Evolutionary conservation across 2,329 filamentous ascomycete genomes (phyloP), one percentile per base, ranked within the genome.

Genomic region (Fusarium sp.): DNA sequence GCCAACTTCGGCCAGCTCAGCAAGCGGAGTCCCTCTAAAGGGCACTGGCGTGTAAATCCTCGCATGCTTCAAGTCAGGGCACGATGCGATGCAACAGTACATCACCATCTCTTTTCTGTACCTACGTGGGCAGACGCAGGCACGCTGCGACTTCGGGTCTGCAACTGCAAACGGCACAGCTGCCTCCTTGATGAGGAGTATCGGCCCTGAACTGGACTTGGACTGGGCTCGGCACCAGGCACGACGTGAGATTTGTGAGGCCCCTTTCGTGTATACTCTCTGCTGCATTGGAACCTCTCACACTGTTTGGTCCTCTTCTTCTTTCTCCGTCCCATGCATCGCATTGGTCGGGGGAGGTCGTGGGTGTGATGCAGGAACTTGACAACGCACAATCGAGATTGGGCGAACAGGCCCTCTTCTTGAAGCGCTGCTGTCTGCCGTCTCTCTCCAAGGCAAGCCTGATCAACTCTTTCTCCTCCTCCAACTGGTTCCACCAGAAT

Each of bases 371-470:
- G 74, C 74, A 76, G 74, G 65, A 76, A 77, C 72, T 76, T 65
- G 67, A 73, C 72, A 73, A 75, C 69, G 74, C 74, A 73, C 74
- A 61, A 68, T 67, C 72, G 74, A 76, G 74, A 76, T 76, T 76
- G 72, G 74, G 56, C 59, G 50, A 65, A 66, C 52, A 61, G 61
- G 65, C 54, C 31, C 68, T 56, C 57, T 60, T 64, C 59, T 47
- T 66, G 68, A 76, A 76, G 71, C 73, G 73, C 40, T 50, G 34
- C 58, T 27, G 37, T 64, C 27, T 60, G 47, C 47, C 61, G 31
- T 60, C 52, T 50, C 34, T 52, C 34, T 50, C n/a, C 24, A 42
- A 22, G 22, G 22, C 22, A 60, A 57, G 50, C 65, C 52, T 64
- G 59, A 50, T 63, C 71, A 70, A 71, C 72, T 74, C 62, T 62